Base-by-base conservation (phyloP, 441 rosid species). In the Gossypium aridum region DNA sequence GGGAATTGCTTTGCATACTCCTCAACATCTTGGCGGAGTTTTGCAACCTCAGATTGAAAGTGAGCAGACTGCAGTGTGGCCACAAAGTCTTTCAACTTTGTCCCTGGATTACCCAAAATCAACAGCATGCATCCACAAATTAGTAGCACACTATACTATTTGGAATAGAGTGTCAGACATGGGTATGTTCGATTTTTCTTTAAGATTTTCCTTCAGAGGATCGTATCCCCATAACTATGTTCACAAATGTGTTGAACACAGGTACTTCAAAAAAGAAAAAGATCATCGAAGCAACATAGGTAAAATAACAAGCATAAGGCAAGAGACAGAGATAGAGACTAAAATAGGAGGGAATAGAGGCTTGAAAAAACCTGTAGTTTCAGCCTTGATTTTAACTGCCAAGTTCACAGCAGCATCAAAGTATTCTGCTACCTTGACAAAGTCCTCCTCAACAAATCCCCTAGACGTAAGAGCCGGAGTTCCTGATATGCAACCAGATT, bases 1-100 rank as follows among this genome's bases (percentile, higher is more conserved):
- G 98, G 97, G 86, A 96, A 96, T 78, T 92, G 99, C 82, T 96
- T 96, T n/a, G 98, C 98, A 54, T 85, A 96, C 82, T 85, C 92
- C 85, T 93, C 98, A 7, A 96, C 98, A 63, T 85, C 82, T 0
- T 71, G 88, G 64, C 95, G 90, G 71, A 96, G 88, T 75, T 89
- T 90, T 22, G 83, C 71, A 28, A 92, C 86, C 84, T 87, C 95
- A 0, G 98, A 87, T 76, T 89, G 92, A 73, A 87, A 80, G 76
- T 80, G 49, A 64, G 92, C 71, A 28, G 87, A 80, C 74, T 83
- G 83, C 87, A 93, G 78, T 51, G 98, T 79, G 25, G 85, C 80
- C 75, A 84, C 71, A 57, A 96, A 96, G 77, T 93, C 99, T 85
- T 96, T 93, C 86, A 93, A 86, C 84, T 96, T 96, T 63, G 88